A percentile compares a stretch with the other conserved stretches of the same genome.
Conservation (phyloP, 352 stramenopile genomes). For the Hyaloperonospora brassicae region DNA sequence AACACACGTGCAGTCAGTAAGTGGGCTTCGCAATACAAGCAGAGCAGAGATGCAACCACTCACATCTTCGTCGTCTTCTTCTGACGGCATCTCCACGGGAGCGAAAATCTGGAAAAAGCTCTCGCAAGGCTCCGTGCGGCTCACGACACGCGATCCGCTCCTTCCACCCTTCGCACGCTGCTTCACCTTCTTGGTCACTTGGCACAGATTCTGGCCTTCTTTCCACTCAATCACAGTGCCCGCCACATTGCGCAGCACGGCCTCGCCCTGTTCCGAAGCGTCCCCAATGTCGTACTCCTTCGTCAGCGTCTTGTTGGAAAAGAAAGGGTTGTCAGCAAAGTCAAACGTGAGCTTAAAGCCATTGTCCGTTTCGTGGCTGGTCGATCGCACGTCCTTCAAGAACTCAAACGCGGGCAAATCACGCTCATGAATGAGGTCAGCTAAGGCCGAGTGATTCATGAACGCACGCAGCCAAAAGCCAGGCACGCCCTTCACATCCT, state of each 20-base stretch:
- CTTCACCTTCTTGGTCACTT: conserved; percentile 85
- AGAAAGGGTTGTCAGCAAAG: conserved; percentile 74
- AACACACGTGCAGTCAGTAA: conserved; percentile 5
- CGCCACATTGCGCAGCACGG: conserved; percentile 67
- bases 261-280: conserved; percentile 69
- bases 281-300: conserved; percentile 86
- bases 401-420: conserved; percentile 75
- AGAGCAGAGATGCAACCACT: conserved; percentile 15
- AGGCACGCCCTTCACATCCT: conserved; percentile 68
- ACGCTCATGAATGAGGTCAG: conserved; percentile 73
- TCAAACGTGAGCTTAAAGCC: conserved; percentile 83
- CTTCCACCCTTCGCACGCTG: conserved; percentile 76
- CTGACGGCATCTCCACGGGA: conserved; percentile 76
- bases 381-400: conserved; percentile 63
- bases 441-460: conserved; percentile 78
- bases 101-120: conserved; percentile 87
- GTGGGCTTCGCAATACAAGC: neutral
- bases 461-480: conserved; percentile 81
- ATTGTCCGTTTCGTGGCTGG: conserved; percentile 74
- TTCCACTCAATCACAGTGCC: conserved; percentile 79
- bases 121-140: conserved; percentile 71
- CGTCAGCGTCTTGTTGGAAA: conserved; percentile 62
- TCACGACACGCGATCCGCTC: conserved; percentile 67
- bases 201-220: conserved; percentile 73
- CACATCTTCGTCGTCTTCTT: conserved; percentile 79